A percentile compares a stretch with the other conserved stretches of the same genome.
Evolutionary conservation across 2,329 filamentous ascomycete genomes (phyloP).

Genomic region (Diplodia mutila): DNA sequence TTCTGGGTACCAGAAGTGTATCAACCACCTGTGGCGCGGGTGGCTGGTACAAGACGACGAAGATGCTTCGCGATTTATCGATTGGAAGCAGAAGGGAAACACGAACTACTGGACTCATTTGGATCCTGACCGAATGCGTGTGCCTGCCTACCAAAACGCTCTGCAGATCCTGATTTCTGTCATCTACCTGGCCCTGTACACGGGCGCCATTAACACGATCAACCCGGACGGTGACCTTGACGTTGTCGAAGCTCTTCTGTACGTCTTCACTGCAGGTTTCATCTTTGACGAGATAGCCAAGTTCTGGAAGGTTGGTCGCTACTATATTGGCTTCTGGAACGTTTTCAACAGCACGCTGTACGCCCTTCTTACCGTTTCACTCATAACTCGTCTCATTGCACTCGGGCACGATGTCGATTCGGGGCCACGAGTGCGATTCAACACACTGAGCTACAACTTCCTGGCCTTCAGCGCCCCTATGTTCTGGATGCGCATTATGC

Average conservation of each 20-base stretch:
- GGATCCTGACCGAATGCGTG: slow-evolving; percentile 91
- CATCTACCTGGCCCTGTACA: slow-evolving; percentile 83
- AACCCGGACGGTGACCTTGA: slow-evolving; percentile 85
- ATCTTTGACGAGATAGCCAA: slow-evolving; percentile 86
- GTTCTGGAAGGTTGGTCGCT: slow-evolving; percentile 89
- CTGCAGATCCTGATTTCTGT: slow-evolving; percentile 85
- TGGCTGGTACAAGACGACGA: slow-evolving; percentile 97
- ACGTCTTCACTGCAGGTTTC: slow-evolving; percentile 89
- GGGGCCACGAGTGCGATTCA: slow-evolving; percentile 64
- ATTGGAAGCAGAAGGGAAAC: slow-evolving; percentile 82
- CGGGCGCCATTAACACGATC: slow-evolving; percentile 89
- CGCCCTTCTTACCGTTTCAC: slow-evolving; percentile 73
- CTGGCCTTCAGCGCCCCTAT: slow-evolving; percentile 90
- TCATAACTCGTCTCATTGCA: slow-evolving; percentile 78
- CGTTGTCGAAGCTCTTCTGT: slow-evolving; percentile 78
- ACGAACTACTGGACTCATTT: slow-evolving; percentile 79
- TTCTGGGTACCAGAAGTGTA: slow-evolving; percentile 94
- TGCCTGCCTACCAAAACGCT: slow-evolving; percentile 88
- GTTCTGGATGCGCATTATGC: slow-evolving; percentile 92
- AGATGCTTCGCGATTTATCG: slow-evolving; percentile 85
- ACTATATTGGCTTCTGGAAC: slow-evolving; percentile 96
- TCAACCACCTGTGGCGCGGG: slow-evolving; percentile 88
- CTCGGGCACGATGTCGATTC: slow-evolving; percentile 62
- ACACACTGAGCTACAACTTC: slow-evolving; percentile 88
- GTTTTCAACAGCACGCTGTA: slow-evolving; percentile 90